Percentiles rank a stretch among this genome's conserved stretches.
Conservation (phyloP, 2,329 filamentous ascomycete genomes). For the Ophiosphaerella korrae region DNA sequence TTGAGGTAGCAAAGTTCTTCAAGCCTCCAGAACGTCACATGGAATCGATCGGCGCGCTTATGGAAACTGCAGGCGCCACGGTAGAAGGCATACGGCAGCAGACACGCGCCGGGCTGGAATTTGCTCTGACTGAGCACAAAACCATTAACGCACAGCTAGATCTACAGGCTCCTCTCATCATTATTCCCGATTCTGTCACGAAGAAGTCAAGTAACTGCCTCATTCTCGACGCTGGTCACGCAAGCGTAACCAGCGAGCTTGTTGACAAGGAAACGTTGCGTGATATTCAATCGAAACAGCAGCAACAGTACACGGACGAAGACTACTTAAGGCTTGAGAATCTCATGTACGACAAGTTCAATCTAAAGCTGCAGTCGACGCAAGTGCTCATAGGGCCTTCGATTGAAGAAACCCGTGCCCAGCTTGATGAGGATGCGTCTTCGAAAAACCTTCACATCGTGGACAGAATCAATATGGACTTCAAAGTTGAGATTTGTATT, state of each 20-base stretch:
- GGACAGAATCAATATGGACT: constrained; percentile 96
- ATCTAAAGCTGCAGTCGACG: constrained; percentile 89
- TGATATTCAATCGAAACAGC: constrained; percentile 89
- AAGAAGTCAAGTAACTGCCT: constrained; percentile 80
- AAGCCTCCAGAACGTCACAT: constrained; percentile 95
- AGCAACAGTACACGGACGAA: constrained; percentile 81
- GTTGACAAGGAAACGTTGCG: constrained; percentile 90
- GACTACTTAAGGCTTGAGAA: constrained; percentile 88
- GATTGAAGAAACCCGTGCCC: constrained; percentile 84
- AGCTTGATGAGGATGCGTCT: constrained; percentile 71
- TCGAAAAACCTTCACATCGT: constrained; percentile 83
- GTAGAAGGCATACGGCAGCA: constrained; percentile 95
- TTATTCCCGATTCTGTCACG: constrained; percentile 91
- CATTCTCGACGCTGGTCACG: constrained; percentile 94
- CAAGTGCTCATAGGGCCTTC: constrained; percentile 95
- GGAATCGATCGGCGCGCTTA: constrained; percentile 94
- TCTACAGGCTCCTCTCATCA: constrained; percentile 92
- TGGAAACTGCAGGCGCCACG: constrained; percentile 94
- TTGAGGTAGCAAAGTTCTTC: constrained; percentile 94
- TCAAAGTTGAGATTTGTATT: constrained; percentile 94
- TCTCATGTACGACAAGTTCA: constrained; percentile 97
- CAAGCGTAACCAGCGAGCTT: constrained; percentile 89
- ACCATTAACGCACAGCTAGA: constrained; percentile 96
- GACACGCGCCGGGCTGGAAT: constrained; percentile 92
- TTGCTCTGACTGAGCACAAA: constrained; percentile 96